phyloP scores from a whole-genome alignment of 208 protist genomes.

The Acanthamoeba lugdunensis region DNA sequence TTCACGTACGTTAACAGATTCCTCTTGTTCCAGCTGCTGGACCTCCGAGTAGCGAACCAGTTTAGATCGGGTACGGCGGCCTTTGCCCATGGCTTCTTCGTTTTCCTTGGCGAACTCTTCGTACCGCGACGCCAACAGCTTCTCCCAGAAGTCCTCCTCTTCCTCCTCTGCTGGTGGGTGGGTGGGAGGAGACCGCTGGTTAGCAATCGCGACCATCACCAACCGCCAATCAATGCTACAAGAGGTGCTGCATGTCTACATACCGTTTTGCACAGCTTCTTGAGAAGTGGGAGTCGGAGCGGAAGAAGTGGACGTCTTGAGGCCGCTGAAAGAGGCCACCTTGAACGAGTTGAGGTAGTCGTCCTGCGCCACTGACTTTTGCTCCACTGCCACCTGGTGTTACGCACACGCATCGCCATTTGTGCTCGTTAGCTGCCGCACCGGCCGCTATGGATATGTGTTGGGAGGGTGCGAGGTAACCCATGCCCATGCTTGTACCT shows the following conservation, averaged over 20 bases:
- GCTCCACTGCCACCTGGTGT: neutral
- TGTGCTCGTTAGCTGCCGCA: neutral
- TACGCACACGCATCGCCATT: neutral
- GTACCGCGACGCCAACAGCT: constrained; percentile 55
- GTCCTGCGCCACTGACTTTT: constrained; percentile 42
- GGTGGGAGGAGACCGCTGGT: neutral
- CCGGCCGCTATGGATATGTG: neutral
- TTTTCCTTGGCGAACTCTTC: constrained; percentile 49
- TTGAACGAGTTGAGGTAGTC: constrained; percentile 77
- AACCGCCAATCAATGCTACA: neutral
- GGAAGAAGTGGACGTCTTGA: constrained; percentile 6
- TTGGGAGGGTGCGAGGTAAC: neutral
- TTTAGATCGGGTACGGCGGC: constrained; percentile 53
- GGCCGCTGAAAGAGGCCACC: constrained; percentile 57
- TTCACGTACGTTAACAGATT: neutral
- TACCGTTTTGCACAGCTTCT: neutral
- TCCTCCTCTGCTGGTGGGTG: constrained; percentile 2
- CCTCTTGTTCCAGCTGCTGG: constrained; percentile 18
- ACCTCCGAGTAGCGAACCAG: constrained; percentile 60
- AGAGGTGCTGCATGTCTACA: neutral
- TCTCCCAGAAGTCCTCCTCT: constrained; percentile 69
- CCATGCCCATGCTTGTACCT: neutral
- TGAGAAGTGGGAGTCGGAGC: neutral
- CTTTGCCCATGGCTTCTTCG: constrained; percentile 68
- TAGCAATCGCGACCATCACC: neutral